Percentiles rank a stretch among this genome's conserved stretches.
phyloP scores from a whole-genome alignment of 2,329 filamentous ascomycete genomes.

The Venturia asperata region DNA sequence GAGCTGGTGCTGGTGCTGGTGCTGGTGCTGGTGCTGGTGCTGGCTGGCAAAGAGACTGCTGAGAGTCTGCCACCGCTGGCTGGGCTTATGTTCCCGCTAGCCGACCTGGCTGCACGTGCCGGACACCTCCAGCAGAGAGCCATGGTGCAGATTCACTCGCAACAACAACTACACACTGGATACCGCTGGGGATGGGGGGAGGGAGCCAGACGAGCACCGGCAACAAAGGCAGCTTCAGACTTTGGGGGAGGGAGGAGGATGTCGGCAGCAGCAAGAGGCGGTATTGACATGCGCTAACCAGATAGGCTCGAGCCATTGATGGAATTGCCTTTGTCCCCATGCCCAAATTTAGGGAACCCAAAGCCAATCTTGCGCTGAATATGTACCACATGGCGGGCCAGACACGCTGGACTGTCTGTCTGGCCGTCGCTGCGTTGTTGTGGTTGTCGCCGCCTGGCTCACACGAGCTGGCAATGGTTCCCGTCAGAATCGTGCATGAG shows the following conservation, averaged over 20 bases:
- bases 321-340: slow-evolving; percentile 6
- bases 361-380: too few relatives aligned
- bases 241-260: neutral
- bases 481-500: neutral
- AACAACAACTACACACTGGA: neutral
- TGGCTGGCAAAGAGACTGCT: neutral
- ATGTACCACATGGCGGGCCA: too few relatives aligned
- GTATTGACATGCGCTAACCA: slow-evolving; percentile 2
- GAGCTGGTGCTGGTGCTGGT: neutral
- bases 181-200: neutral
- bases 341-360: neutral
- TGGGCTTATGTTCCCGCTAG: neutral
- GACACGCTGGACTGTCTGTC: too few relatives aligned
- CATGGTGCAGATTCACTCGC: neutral
- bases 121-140: neutral
- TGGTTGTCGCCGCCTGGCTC: neutral
- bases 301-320: slow-evolving; percentile 5
- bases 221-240: neutral
- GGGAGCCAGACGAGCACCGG: neutral
- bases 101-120: slow-evolving; percentile 3
- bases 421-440: neutral
- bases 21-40: neutral
- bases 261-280: neutral
- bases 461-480: neutral
- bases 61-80: neutral